phyloP scores from a whole-genome alignment of 345 rosid genomes.

The Salix exigua region DNA sequence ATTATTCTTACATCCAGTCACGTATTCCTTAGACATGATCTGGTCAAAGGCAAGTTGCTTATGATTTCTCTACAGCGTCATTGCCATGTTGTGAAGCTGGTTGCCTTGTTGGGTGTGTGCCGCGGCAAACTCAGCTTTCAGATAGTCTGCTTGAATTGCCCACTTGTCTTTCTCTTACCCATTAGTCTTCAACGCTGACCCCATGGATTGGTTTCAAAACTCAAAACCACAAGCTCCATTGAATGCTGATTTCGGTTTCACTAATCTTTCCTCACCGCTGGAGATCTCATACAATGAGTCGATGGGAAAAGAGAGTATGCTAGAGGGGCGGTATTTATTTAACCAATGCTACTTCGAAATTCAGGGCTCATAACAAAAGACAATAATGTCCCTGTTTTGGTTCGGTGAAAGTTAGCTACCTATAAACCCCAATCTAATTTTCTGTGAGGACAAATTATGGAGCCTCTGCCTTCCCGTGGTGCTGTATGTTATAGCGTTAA shows the following conservation, averaged over 20 bases:
- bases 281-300: neutral
- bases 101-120: neutral
- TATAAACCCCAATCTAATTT: neutral
- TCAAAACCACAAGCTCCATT: neutral
- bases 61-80: neutral
- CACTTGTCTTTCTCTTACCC: neutral
- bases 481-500: neutral
- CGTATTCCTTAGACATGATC: neutral
- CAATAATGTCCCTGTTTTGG: neutral
- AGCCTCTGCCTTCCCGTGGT: neutral
- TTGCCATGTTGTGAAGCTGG: neutral
- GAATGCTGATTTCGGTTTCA: neutral
- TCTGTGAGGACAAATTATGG: neutral
- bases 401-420: neutral
- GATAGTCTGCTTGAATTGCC: neutral
- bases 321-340: neutral
- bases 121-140: neutral
- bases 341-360: neutral
- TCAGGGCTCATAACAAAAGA: neutral
- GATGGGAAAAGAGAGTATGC: neutral
- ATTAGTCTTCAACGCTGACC: neutral
- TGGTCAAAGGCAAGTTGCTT: neutral
- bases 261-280: neutral
- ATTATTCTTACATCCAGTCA: neutral
- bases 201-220: neutral